Base-by-base conservation (phyloP, 352 stramenopile species). In the Phytophthora hibernalis region DNA sequence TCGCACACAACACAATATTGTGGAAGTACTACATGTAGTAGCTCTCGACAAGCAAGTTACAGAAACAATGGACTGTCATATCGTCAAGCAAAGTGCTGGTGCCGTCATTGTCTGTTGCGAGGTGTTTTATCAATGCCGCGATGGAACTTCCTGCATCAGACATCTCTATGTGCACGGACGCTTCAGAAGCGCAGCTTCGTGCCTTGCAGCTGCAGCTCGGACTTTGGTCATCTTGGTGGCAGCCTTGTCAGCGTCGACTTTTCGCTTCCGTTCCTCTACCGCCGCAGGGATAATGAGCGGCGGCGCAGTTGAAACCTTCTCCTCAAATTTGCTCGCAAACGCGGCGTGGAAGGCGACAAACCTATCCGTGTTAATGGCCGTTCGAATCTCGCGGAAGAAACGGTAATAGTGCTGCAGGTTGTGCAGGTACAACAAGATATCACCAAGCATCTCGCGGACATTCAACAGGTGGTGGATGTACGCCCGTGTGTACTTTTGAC, bases 391-490 rank as follows among this genome's bases (percentile, higher is more conserved):
- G 44, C 65, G 57, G 70, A 93, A 93, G 65, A 93, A 90, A 11
- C 51, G 63, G 51, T 87, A 90, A 70, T 93, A 93, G 63, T 90
- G 80, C 66, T 91, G 79, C 72, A 92, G 70, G 64, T 94, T 94
- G 79, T 94, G 85, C 54, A 94, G 56, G 68, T 97, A 97, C 20
- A 98, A 61, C 43, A 98, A 68, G 18, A 96, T 96, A 48, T 97
- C 88, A 45, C 90, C 91, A 16, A 98, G 72, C 83, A 98, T 92
- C 77, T 98, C 93, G 20, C 94, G 90, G 31, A 97, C 92, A 52
- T 95, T 92, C 35, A 97, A 83, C 68, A 98, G 63, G 77, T 98
- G 93, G 73, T 98, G 92, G 30, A 98, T 80, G 70, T 98, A 98
- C 26, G 89, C 85, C 24, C 90, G 83, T 62, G 80, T 90, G 63